Base-by-base conservation (phyloP, 495 filamentous ascomycete genomes). In the Collariella sp. region DNA sequence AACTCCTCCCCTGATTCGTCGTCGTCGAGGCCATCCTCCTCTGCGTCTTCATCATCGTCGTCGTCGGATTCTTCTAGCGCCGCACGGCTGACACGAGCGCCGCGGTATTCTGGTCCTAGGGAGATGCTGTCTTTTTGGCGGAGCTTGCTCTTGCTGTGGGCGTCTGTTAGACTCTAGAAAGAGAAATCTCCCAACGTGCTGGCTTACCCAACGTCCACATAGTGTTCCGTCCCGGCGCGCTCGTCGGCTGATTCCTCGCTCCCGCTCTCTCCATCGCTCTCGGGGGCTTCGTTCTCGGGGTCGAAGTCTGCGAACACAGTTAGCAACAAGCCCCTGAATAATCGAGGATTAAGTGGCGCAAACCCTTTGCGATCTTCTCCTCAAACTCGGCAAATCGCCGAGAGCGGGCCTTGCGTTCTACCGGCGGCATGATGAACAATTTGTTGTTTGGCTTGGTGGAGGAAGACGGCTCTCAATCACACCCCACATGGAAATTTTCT, bases 31-130 rank as follows among this genome's bases (percentile, higher is more conserved):
- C 65, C 68, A 1, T 74, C 72, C 0, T 71, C 70, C 0, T 72
- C 69, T 0, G 70, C 72, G 13, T 72, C 67, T 3, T 71, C 74
- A 2, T 69, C 55, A 16, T 66, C 59, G 13, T 62, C 62, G 15
- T 67, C 68, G 47, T 64, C 60, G n/a, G 69, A 72, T 20, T 70
- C 68, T 34, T 81, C 75, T 10, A 91, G 74, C 0, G 78, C 82
- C 23, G 85, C 77, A 46, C 94, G 78, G 57, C 83, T 89, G n/a
- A 98, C 79, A 44, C 78, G 79, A 5, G 86, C 77, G 11, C 91
- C 93, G 39, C 79, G 74, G 65, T 98, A 98, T 64, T 89, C 81
- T 35, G 89, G 86, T 7, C 91, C 93, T 0, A 89, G 78, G 18
- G 67, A 67, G 47, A 76, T 71, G 23, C 72, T 73, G 12, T 89